phyloP scores from a whole-genome alignment of 179 eudicot genomes.

The Camellia oleifera region DNA sequence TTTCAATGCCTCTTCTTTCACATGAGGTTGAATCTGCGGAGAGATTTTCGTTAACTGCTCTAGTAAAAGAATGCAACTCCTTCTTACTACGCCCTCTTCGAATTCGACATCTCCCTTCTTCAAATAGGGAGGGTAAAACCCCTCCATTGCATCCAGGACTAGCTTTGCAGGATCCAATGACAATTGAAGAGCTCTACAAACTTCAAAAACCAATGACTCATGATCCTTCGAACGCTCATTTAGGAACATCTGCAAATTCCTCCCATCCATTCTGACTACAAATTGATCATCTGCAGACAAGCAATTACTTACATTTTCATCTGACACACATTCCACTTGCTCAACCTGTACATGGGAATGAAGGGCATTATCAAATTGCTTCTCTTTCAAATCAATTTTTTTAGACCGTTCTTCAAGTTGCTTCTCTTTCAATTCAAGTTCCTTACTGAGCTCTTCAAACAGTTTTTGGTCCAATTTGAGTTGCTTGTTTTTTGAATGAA shows the following conservation, averaged over 20 bases:
- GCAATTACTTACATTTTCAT: neutral
- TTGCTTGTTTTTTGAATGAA: slow-evolving; percentile 17
- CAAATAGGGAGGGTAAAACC: slow-evolving; percentile 44
- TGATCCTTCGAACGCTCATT: slow-evolving; percentile 34
- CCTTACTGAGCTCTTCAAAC: slow-evolving; percentile 19
- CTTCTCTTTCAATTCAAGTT: slow-evolving; percentile 23
- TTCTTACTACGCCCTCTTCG: slow-evolving; percentile 25
- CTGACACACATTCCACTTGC: neutral
- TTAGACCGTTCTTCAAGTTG: slow-evolving; percentile 15
- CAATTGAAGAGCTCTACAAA: slow-evolving; percentile 27
- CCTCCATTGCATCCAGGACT: slow-evolving; percentile 41
- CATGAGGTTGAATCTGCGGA: slow-evolving; percentile 9
- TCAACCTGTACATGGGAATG: slow-evolving; percentile 13
- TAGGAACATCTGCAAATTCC: slow-evolving; percentile 31
- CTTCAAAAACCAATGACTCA: slow-evolving; percentile 23
- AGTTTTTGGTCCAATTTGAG: slow-evolving; percentile 19
- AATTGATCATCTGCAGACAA: slow-evolving; percentile 17
- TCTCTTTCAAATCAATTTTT: slow-evolving; percentile 21
- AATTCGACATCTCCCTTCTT: slow-evolving; percentile 23
- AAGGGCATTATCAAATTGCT: neutral
- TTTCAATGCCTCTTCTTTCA: slow-evolving; percentile 23
- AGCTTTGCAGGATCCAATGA: slow-evolving; percentile 27
- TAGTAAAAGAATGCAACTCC: slow-evolving; percentile 38
- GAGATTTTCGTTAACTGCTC: slow-evolving; percentile 35
- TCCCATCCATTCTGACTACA: slow-evolving; percentile 25